Conservation (phyloP, 176 grass and related monocot genomes). For the Avena sativa region DNA sequence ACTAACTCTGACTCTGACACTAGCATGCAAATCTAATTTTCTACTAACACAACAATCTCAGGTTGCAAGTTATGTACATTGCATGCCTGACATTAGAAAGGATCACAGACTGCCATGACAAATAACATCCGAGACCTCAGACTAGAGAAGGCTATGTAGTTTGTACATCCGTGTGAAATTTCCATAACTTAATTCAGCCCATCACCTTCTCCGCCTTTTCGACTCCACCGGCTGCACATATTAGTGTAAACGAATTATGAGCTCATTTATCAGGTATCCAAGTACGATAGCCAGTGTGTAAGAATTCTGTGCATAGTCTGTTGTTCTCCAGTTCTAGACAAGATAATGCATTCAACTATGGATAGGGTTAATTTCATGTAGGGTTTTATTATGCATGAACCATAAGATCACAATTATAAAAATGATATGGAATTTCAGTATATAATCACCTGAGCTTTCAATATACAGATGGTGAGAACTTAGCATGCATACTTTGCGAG, state of each 20-base stretch:
- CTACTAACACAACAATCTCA: conserved; percentile 60
- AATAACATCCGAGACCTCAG: conserved; percentile 49
- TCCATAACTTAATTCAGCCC: conserved; percentile 33
- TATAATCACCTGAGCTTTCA: neutral
- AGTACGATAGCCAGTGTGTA: neutral
- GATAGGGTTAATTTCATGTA: neutral
- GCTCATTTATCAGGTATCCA: neutral
- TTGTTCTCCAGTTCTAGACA: neutral
- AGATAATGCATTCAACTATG: neutral
- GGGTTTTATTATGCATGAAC: conserved; percentile 34
- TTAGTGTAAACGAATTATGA: conserved; percentile 4
- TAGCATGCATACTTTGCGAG: neutral
- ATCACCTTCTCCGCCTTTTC: conserved; percentile 91
- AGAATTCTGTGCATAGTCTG: neutral
- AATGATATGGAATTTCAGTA: neutral
- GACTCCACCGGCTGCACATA: conserved; percentile 67
- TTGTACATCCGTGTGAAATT: conserved; percentile 56
- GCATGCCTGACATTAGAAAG: conserved; percentile 40
- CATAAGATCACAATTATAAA: neutral
- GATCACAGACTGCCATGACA: conserved; percentile 36
- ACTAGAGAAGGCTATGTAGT: conserved; percentile 65
- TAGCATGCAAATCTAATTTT: conserved; percentile 43
- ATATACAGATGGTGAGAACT: neutral
- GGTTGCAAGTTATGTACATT: conserved; percentile 58
- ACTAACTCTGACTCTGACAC: conserved; percentile 27